Evolutionary conservation across 2,329 filamentous ascomycete genomes (phyloP).

Genomic region (Didymella keratinophila): DNA sequence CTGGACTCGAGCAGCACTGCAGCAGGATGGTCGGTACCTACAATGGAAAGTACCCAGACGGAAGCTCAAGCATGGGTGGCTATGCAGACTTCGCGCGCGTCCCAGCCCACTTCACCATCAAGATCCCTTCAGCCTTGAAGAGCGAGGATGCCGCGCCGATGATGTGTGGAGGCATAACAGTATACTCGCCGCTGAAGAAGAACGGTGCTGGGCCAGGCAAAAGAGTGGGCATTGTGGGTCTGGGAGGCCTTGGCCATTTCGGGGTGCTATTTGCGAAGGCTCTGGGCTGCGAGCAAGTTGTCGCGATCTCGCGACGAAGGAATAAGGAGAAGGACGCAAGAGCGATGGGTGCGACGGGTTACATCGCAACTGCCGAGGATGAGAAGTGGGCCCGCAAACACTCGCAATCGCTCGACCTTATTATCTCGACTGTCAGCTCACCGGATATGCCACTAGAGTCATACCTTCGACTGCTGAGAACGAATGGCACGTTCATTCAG

Average conservation of each 20-base stretch:
- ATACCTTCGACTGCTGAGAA: constrained; percentile 68
- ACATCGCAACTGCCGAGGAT: constrained; percentile 57
- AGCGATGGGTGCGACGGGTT: constrained; percentile 71
- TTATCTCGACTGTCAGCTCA: constrained; percentile 65
- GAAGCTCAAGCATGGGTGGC: constrained; percentile 71
- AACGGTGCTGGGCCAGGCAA: constrained; percentile 75
- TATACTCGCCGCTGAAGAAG: constrained; percentile 72
- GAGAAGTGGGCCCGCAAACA: constrained; percentile 67
- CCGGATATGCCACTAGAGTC: constrained; percentile 68
- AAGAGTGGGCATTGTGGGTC: constrained; percentile 73
- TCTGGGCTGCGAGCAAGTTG: constrained; percentile 71
- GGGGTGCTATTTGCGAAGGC: constrained; percentile 75
- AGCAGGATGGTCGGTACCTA: constrained; percentile 65
- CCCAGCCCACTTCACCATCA: constrained; percentile 66
- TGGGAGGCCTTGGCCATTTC: constrained; percentile 78
- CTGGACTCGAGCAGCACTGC: constrained; percentile 56
- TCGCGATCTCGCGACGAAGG: constrained; percentile 68
- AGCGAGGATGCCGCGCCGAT: constrained; percentile 69
- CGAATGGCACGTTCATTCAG: constrained; percentile 70
- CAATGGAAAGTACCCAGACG: constrained; percentile 62
- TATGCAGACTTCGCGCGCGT: constrained; percentile 65
- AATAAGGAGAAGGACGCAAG: constrained; percentile 67
- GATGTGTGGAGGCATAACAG: constrained; percentile 79
- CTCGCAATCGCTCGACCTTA: constrained; percentile 65
- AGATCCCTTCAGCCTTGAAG: constrained; percentile 61